Conservation (phyloP, 2,329 filamentous ascomycete species). For the Dactylellina sp. region DNA sequence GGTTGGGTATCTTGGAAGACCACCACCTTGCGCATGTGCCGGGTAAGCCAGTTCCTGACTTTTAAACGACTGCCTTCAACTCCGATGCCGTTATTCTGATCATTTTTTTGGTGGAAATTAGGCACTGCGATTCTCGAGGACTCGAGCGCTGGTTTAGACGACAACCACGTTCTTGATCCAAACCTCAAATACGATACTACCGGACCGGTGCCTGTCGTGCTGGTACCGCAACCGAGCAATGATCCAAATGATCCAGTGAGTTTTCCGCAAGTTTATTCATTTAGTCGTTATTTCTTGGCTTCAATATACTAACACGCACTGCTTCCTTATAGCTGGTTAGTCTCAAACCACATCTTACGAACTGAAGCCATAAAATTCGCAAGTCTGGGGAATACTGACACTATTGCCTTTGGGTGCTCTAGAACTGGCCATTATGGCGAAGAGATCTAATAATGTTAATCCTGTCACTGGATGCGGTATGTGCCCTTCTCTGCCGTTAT, state of each 20-base stretch:
- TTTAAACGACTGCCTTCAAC: slow-evolving; percentile 21
- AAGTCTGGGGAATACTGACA: slow-evolving; percentile 47
- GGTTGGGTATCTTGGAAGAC: slow-evolving; percentile 79
- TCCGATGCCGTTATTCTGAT: slow-evolving; percentile 39
- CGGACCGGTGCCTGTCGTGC: slow-evolving; percentile 76
- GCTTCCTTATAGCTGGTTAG: slow-evolving; percentile 32
- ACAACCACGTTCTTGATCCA: slow-evolving; percentile 47
- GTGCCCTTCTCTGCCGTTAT: slow-evolving; percentile 15
- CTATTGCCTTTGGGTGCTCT: slow-evolving; percentile 43
- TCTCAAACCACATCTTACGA: slow-evolving; percentile 9
- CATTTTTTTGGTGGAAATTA: slow-evolving; percentile 6
- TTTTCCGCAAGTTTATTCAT: slow-evolving; percentile 59
- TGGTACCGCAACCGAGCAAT: slow-evolving; percentile 90
- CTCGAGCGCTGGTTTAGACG: slow-evolving; percentile 25
- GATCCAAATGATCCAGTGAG: slow-evolving; percentile 89
- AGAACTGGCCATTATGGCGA: slow-evolving; percentile 88
- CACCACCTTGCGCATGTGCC: slow-evolving; percentile 76
- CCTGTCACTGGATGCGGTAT: slow-evolving; percentile 77
- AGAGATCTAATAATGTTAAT: slow-evolving; percentile 83
- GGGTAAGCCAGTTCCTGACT: slow-evolving; percentile 68
- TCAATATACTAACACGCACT: slow-evolving; percentile 6
- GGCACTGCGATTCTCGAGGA: slow-evolving; percentile 56
- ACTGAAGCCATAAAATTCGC: background rate
- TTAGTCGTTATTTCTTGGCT: background rate
- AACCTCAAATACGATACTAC: slow-evolving; percentile 77